Evolutionary conservation across 108 stramenopile genomes (phyloP), one percentile per base, ranked within the genome.

Genomic region (Chaetoceros tenuissimus): DNA sequence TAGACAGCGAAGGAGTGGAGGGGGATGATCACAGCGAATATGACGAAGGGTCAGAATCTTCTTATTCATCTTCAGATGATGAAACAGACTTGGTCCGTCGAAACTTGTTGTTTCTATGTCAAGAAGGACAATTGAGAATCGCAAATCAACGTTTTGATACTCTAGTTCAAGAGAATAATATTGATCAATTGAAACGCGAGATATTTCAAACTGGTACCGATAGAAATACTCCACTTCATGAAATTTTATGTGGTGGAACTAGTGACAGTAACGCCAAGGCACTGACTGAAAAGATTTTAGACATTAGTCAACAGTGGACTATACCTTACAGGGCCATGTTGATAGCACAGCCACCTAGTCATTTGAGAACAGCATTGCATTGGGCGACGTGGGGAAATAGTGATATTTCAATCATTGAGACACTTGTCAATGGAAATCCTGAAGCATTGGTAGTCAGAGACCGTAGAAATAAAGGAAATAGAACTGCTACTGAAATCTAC

Each of bases 341-440:
- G 46, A 56, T 30, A 3, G 5, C 20, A 2, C 28, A 28, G n/a
- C 68, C 55, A 2, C 61, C 61, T 22, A 62, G 34, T 27, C 47
- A 18, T n/a, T n/a, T n/a, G n/a, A 60, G 68, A 13, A 69, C 60
- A 0, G 45, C 61, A n/a, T 31, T 69, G 13, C 68, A 69, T 48
- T 69, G 68, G 68, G 61, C 61, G 2, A 50, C 51, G 16, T 69
- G 61, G 60, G 55, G 49, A 24, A 57, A 62, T 57, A 56, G 56
- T 3, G 5, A 28, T 19, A 7, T 52, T 0, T 31, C 50, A 25
- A 62, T 69, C 26, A 24, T 62, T 2, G 18, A 51, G n/a, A 27
- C 47, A 34, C 20, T 69, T 31, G 47, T 60, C 17, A 1, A 28
- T 19, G 60, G 34, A 21, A 44, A 50, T 31, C 60, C 68, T 26